Base-by-base conservation (phyloP, 441 rosid genomes). In the Hura crepitans region DNA sequence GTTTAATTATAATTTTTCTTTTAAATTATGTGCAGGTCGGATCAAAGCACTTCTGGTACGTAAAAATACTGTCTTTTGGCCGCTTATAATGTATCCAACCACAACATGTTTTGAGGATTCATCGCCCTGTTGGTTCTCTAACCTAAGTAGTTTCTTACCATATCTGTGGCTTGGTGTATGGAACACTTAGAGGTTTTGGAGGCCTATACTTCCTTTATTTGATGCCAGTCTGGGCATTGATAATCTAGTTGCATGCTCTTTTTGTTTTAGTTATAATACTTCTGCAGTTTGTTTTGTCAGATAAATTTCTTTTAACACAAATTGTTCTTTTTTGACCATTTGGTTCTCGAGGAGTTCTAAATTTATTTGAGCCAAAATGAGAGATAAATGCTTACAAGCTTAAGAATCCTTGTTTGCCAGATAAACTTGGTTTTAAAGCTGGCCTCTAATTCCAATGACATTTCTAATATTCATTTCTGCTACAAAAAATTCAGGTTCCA, bases 31-130 rank as follows among this genome's bases (percentile, higher is more conserved):
- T 78, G 85, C 96, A 96, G 99, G 83, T 82, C 94, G 0, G 94
- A 91, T 66, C 86, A 83, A 68, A 82, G 88, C 31, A 71, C 87
- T 68, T 83, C 89, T 54, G 99, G 97, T 94, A 87, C 25, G 75
- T 76, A 71, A 27, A 10, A 9, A 46, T 9, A 10, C 33, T 45
- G 23, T 51, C 18, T 51, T 37, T 62, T 58, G 14, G 60, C 66
- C 31, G n/a, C 45, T 33, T 63, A 56, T 46, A n/a, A 39, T 42
- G 22, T 22, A n/a, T 56, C 47, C 31, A 51, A n/a, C 51, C 39
- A 42, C 28, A 62, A 27, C 22, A 23, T 25, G 39, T 20, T 14
- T 5, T 54, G 18, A 37, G 37, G 3, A 46, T 57, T 59, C 20
- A 15, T 18, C 14, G 28, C 9, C 14, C 43, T 65, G 35, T 37